A percentile compares a stretch with the other conserved stretches of the same genome.
These are phyloP conservation scores for Sordariomycetes sp. DNA, from an alignment of 2,329 filamentous ascomycete species.

Conservation along the genomic window DNA sequence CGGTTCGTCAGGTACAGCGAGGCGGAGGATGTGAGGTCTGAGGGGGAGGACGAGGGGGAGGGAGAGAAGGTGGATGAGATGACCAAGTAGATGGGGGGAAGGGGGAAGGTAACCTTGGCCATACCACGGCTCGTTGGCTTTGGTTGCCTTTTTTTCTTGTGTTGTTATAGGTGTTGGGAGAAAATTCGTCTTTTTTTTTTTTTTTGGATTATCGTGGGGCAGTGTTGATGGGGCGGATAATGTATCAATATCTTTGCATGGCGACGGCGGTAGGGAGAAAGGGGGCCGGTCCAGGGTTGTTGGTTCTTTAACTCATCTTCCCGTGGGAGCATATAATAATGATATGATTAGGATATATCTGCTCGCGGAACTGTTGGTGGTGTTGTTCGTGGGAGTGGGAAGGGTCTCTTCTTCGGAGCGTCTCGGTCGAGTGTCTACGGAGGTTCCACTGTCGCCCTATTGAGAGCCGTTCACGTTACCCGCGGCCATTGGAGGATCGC, in stretches of 20 bases:
- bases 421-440: too few species aligned
- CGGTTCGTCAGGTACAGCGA: conserved; percentile 50
- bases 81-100: not conserved
- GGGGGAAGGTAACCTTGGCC: not conserved
- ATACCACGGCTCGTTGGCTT: not conserved
- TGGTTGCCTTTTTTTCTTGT: not conserved
- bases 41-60: conserved; percentile 51
- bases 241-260: not conserved
- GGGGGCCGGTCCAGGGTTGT: not conserved
- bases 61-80: conserved; percentile 13
- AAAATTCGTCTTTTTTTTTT: not conserved
- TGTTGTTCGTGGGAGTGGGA: not conserved
- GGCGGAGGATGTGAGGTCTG: conserved; percentile 59
- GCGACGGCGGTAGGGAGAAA: not conserved
- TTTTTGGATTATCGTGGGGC: not conserved
- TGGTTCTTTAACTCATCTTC: not conserved
- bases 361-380: not conserved
- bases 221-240: not conserved
- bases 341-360: not conserved
- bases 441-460: too few species aligned
- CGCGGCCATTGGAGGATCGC: too few species aligned
- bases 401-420: too few species aligned
- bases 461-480: too few species aligned
- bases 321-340: not conserved
- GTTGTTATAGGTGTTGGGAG: not conserved